phyloP scores from a whole-genome alignment of 2,329 filamentous ascomycete species.

The Epicoccum nigrum region DNA sequence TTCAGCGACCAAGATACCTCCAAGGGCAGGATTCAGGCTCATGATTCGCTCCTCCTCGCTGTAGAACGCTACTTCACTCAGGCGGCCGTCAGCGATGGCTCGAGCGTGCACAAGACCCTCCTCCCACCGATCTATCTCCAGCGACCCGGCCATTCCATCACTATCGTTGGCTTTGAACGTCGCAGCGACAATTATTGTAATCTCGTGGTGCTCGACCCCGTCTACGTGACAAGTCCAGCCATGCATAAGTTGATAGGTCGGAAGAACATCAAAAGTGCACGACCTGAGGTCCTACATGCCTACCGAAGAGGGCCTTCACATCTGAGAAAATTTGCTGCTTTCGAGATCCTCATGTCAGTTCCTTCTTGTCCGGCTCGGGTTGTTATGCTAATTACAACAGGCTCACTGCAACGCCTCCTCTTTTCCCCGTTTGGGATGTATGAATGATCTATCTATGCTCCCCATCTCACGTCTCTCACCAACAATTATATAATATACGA shows the following conservation, averaged over 20 bases:
- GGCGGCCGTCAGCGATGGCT: constrained; percentile 54
- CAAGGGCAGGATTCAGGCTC: constrained; percentile 55
- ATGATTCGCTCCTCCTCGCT: constrained; percentile 65
- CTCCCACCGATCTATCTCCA: constrained; percentile 90
- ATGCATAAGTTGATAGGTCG: constrained; percentile 65
- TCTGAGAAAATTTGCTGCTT: constrained; percentile 73
- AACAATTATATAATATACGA: too few relatives aligned
- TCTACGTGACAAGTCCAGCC: constrained; percentile 71
- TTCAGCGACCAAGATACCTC: constrained; percentile 51
- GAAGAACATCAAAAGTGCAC: constrained; percentile 52
- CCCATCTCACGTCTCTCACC: background rate
- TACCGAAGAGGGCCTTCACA: constrained; percentile 76
- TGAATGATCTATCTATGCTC: constrained; percentile 27
- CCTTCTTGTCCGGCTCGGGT: background rate
- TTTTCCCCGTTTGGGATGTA: constrained; percentile 52
- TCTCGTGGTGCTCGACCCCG: constrained; percentile 87
- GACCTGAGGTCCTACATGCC: constrained; percentile 63
- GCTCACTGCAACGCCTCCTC: constrained; percentile 45
- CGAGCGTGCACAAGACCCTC: constrained; percentile 71
- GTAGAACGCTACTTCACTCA: constrained; percentile 77
- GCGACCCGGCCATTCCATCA: constrained; percentile 88
- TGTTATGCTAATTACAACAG: constrained; percentile 26
- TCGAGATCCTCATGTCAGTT: constrained; percentile 77
- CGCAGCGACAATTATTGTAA: constrained; percentile 67
- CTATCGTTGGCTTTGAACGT: constrained; percentile 83